A percentile compares a stretch with the other conserved stretches of the same genome.
Evolutionary conservation across 352 stramenopile species (phyloP).

Genomic region (Albugo candida): DNA sequence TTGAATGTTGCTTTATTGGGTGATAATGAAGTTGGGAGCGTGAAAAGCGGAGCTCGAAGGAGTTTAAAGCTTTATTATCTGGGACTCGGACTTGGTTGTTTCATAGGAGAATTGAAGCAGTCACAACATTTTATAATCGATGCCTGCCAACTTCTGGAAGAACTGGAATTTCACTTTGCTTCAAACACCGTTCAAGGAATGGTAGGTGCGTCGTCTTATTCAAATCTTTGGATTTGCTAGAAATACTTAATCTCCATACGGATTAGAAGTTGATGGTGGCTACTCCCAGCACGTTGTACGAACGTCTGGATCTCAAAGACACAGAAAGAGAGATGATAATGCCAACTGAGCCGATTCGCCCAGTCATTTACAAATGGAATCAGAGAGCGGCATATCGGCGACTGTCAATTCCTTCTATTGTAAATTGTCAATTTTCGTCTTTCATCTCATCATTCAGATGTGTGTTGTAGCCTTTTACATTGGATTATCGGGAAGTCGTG

Average conservation of each 20-base stretch:
- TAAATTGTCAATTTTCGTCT: constrained; percentile 12
- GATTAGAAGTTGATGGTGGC: constrained; percentile 69
- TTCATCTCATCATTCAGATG: neutral
- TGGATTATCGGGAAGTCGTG: constrained; percentile 67
- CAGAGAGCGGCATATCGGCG: constrained; percentile 53
- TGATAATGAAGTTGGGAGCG: constrained; percentile 42
- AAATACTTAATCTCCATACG: neutral
- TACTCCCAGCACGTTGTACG: constrained; percentile 39
- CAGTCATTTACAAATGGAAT: constrained; percentile 69
- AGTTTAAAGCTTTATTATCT: constrained; percentile 70
- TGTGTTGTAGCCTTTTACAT: constrained; percentile 30
- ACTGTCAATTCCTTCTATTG: constrained; percentile 49
- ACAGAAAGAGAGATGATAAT: constrained; percentile 7
- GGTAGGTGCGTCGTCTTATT: constrained; percentile 12
- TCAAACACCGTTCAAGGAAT: constrained; percentile 59
- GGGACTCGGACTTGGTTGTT: constrained; percentile 35
- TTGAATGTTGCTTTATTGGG: constrained; percentile 53
- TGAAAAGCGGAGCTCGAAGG: constrained; percentile 32
- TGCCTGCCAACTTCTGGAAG: constrained; percentile 62
- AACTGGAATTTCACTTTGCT: constrained; percentile 72
- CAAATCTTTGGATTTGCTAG: neutral
- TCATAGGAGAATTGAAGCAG: constrained; percentile 27
- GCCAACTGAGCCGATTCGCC: constrained; percentile 34
- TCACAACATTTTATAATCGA: constrained; percentile 42
- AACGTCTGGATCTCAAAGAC: constrained; percentile 2